These are phyloP conservation scores for Pyrrhoderma lamaoense DNA, from an alignment of 1,284 basidiomycete genomes.

Conservation along the genomic window DNA sequence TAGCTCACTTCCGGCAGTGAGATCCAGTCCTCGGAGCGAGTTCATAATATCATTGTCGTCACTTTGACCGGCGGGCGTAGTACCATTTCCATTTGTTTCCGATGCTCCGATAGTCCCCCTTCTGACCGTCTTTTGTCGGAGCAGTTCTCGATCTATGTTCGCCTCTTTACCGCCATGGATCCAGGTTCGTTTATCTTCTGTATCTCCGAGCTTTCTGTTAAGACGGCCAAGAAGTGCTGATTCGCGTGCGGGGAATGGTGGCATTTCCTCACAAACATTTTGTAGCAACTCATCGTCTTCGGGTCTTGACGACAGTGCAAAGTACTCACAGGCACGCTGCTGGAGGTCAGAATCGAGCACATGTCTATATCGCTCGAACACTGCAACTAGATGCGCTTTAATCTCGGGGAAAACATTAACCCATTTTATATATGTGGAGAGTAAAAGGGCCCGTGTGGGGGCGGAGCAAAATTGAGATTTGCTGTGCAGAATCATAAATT, in stretches of 20 bases:
- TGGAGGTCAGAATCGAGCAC: slow-evolving; percentile 98
- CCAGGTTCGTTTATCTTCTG: slow-evolving; percentile 93
- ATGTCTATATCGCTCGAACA: slow-evolving; percentile 96
- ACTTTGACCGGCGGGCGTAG: slow-evolving; percentile 29
- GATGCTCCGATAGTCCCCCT: slow-evolving; percentile 28
- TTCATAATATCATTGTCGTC: slow-evolving; percentile 54
- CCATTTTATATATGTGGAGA: slow-evolving; percentile 99
- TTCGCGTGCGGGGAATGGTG: slow-evolving; percentile 92
- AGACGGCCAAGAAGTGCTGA: slow-evolving; percentile 83
- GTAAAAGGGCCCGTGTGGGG: slow-evolving; percentile 83
- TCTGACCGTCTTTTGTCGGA: slow-evolving; percentile 43
- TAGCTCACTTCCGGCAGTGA: slow-evolving; percentile 39
- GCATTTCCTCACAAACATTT: slow-evolving; percentile 98
- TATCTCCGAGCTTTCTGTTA: slow-evolving; percentile 84
- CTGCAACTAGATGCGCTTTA: slow-evolving; percentile 86
- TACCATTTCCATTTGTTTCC: slow-evolving; percentile 22
- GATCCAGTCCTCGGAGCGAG: slow-evolving; percentile 78
- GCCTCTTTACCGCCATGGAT: slow-evolving; percentile 90
- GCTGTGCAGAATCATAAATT: slow-evolving; percentile 90
- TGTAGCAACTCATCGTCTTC: slow-evolving; percentile 91
- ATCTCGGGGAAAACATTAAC: slow-evolving; percentile 99
- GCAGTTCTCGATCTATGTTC: slow-evolving; percentile 64
- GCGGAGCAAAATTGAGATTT: slow-evolving; percentile 95
- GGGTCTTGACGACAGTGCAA: slow-evolving; percentile 70
- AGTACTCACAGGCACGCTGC: slow-evolving; percentile 97